Conservation (phyloP, 2,329 filamentous ascomycete genomes). For the Paraconiothyrium brasiliense region DNA sequence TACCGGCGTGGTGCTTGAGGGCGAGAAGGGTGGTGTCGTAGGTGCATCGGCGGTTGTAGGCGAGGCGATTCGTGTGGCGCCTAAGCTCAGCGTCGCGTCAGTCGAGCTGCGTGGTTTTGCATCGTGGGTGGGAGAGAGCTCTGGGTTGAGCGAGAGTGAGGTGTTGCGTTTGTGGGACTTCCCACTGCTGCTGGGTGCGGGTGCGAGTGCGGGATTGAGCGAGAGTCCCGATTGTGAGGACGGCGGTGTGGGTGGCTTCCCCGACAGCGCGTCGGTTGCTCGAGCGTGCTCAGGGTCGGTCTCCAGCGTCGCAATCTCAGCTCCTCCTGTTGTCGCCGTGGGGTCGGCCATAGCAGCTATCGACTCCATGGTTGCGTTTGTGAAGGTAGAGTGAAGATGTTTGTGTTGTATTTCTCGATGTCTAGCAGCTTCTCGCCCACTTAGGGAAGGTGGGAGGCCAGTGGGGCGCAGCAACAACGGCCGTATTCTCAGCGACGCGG, state of each 20-base stretch:
- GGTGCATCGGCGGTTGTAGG: slow-evolving; percentile 16
- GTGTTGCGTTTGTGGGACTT: slow-evolving; percentile 10
- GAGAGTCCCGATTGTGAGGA: slow-evolving; percentile 30
- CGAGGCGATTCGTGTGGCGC: slow-evolving; percentile 1
- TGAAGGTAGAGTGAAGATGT: not conserved
- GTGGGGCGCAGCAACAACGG: not conserved
- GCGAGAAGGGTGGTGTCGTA: slow-evolving; percentile 43
- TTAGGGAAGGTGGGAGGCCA: not conserved
- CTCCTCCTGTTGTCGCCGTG: slow-evolving; percentile 28
- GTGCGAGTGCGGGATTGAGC: slow-evolving; percentile 14
- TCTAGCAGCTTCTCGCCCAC: not conserved
- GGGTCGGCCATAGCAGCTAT: slow-evolving; percentile 22
- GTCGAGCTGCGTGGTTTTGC: slow-evolving; percentile 12
- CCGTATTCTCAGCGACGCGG: not conserved
- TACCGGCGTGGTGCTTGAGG: slow-evolving; percentile 43
- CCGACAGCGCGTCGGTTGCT: slow-evolving; percentile 11
- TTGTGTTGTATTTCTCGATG: not conserved
- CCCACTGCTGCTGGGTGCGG: not conserved
- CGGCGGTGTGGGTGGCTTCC: slow-evolving; percentile 36
- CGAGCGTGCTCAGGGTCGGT: slow-evolving; percentile 19
- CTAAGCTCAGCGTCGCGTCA: slow-evolving; percentile 8
- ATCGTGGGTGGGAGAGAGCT: slow-evolving; percentile 2
- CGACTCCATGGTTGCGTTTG: slow-evolving; percentile 17
- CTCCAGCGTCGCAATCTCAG: slow-evolving; percentile 17
- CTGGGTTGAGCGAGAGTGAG: slow-evolving; percentile 11